phyloP scores from a whole-genome alignment of 163 green algal species.

The Coccomyxa subellipsoidea region DNA sequence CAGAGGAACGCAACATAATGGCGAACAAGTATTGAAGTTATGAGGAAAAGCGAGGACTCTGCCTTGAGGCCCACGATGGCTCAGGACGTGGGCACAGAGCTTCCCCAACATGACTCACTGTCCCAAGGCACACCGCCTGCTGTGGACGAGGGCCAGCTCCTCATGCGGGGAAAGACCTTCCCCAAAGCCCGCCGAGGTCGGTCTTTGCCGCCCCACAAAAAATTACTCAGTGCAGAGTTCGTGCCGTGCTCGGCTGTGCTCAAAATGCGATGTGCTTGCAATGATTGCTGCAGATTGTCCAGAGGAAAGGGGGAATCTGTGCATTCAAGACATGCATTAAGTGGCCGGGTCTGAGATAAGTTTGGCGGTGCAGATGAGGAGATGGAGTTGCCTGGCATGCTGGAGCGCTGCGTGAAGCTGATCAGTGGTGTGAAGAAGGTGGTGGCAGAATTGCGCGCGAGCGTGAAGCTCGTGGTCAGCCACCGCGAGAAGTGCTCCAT shows the following conservation, averaged over 20 bases:
- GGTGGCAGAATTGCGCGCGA: slow-evolving; percentile 32
- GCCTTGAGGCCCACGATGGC: background rate
- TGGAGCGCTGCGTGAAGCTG: slow-evolving; percentile 9
- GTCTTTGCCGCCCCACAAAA: background rate
- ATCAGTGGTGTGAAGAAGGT: slow-evolving; percentile 33
- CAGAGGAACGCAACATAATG: background rate
- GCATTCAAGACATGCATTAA: too few species aligned
- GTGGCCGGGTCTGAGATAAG: too few species aligned
- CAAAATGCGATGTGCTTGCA: too few species aligned
- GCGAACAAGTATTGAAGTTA: background rate
- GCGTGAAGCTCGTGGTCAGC: slow-evolving; percentile 24
- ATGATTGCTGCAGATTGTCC: too few species aligned
- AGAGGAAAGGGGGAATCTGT: too few species aligned
- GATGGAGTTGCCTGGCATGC: background rate
- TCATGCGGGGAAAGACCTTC: background rate
- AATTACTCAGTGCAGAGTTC: too few species aligned
- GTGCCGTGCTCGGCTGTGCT: too few species aligned
- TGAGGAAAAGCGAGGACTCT: background rate
- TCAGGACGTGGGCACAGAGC: background rate
- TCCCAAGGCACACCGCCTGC: background rate
- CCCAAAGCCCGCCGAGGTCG: background rate
- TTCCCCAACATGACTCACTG: background rate
- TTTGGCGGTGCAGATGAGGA: background rate
- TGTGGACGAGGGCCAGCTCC: background rate
- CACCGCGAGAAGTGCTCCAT: slow-evolving; percentile 40